These are phyloP conservation scores for Pecoramyces ruminantium DNA, from an alignment of 192 early-diverging fungal genomes.

Conservation along the genomic window DNA sequence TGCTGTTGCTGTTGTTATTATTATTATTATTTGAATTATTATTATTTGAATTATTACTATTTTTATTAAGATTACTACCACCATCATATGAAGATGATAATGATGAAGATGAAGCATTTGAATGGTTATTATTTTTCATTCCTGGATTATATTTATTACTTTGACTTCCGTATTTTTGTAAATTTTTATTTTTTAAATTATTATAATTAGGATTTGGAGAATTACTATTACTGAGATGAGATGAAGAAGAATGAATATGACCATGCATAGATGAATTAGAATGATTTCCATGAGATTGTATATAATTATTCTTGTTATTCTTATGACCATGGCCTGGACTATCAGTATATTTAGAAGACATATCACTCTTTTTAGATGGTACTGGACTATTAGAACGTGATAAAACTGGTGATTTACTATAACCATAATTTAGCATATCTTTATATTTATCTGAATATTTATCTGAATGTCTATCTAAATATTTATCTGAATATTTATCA, in stretches of 20 bases:
- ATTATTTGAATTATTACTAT: too few relatives aligned
- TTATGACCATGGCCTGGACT: not conserved
- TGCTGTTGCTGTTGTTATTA: too few relatives aligned
- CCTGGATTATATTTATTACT: not conserved
- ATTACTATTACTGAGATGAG: not conserved
- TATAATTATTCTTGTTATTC: not conserved
- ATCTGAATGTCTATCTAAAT: too few relatives aligned
- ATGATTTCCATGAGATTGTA: not conserved
- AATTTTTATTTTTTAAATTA: not conserved
- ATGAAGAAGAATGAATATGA: not conserved
- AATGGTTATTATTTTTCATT: not conserved
- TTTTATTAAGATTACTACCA: not conserved
- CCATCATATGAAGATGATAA: not conserved
- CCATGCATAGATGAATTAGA: not conserved
- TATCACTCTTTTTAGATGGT: not conserved
- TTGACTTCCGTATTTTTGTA: not conserved
- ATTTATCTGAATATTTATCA: not conserved
- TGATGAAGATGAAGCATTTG: not conserved
- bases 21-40: too few relatives aligned
- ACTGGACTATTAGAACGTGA: not conserved
- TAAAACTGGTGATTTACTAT: not conserved
- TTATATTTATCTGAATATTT: too few relatives aligned
- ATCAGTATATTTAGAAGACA: not conserved
- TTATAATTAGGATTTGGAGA: not conserved
- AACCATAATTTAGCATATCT: not conserved